Base-by-base conservation (phyloP, 148 eudicot species). In the Hydrangea macrophylla region DNA sequence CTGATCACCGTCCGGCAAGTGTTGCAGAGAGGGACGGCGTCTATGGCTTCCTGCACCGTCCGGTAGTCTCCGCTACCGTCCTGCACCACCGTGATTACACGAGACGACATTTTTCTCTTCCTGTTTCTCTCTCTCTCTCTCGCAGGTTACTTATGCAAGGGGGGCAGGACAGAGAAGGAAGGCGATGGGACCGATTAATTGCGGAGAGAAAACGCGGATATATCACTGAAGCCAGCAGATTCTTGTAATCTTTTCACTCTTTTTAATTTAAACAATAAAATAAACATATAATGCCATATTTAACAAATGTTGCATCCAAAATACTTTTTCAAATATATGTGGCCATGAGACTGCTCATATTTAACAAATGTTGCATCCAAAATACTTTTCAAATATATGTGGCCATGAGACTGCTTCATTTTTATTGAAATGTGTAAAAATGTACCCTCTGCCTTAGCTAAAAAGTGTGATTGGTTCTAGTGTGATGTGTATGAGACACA, bases 41-140 rank as follows among this genome's bases (percentile, higher is more conserved):
- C 95, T 9, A 93, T 75, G 9, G 98, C 98, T 24, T 90, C 92
- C 64, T 93, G 98, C 53, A 93, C 86, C 9, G 85, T 85, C 67
- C 68, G 48, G 80, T 53, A 83, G 7, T 88, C 86, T 2, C 85
- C 95, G 37, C 45, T 54, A 1, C 95, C 98, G 76, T 88, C 87
- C 48, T 76, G 77, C 35, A 90, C 77, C 57, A 93, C 98, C 23
- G 72, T 78, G 45, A 88, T 70, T 10, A 78, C 79, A 18, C 74
- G 60, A 2, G 66, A 59, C 61, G 74, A 48, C 79, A 70, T 70
- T n/a, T n/a, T n/a, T n/a, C n/a, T n/a, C n/a, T 33, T 20, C 58
- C 44, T 2, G 12, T 20, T 13, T 67, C 33, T 48, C 73, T 42
- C 67, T 50, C 66, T 60, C 44, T n/a, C 36, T 42, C 55, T 37